These are phyloP conservation scores for Cicer judaicum DNA, from an alignment of 306 rosid species.

Conservation along the genomic window DNA sequence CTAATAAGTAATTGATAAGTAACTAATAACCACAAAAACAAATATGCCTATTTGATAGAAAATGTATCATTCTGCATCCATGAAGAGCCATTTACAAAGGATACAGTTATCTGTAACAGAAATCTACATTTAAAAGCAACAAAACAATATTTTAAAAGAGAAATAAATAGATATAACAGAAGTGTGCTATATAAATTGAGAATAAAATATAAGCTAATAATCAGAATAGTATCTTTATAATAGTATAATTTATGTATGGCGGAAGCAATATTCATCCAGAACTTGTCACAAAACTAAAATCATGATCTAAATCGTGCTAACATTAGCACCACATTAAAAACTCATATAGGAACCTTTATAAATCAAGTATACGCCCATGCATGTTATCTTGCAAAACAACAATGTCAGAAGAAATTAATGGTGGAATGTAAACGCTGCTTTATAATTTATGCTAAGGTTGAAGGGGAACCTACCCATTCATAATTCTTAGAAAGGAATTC, in stretches of 20 bases:
- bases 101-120: conserved; percentile 12
- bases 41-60: conserved; percentile 13
- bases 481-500: conserved; percentile 92
- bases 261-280: neutral
- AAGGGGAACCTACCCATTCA: conserved; percentile 75
- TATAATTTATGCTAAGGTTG: conserved; percentile 19
- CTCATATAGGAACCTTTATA: conserved; percentile 11
- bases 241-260: conserved; percentile 3
- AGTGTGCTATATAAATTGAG: conserved; percentile 2
- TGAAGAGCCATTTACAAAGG: conserved; percentile 24
- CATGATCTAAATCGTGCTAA: conserved; percentile 3
- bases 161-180: neutral
- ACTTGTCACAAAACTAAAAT: conserved; percentile 23
- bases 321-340: conserved; percentile 12
- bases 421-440: conserved; percentile 18
- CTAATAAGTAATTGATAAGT: conserved; percentile 32
- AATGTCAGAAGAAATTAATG: conserved; percentile 18
- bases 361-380: conserved; percentile 29
- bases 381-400: conserved; percentile 24
- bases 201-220: conserved; percentile 15
- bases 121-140: conserved; percentile 29
- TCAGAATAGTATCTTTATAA: neutral
- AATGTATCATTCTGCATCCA: neutral
- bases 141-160: neutral
- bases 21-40: conserved; percentile 8